phyloP scores from a whole-genome alignment of 306 rosid species.

The Gillenia trifoliata region DNA sequence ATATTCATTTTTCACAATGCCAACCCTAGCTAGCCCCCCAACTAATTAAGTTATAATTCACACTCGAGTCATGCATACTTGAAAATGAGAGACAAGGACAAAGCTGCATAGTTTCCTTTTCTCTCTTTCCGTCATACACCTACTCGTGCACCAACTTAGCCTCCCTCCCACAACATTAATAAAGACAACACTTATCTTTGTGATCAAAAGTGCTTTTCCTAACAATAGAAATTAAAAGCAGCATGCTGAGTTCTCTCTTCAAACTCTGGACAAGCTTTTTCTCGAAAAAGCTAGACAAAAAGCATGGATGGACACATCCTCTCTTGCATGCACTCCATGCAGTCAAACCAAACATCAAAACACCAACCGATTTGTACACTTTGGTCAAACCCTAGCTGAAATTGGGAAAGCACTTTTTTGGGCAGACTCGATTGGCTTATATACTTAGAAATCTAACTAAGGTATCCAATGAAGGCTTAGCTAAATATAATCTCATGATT shows the following conservation, averaged over 20 bases:
- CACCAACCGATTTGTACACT: slow-evolving; percentile 40
- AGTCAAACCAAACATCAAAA: slow-evolving; percentile 40
- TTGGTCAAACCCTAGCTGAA: slow-evolving; percentile 55
- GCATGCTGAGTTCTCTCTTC: slow-evolving; percentile 4
- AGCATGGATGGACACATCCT: slow-evolving; percentile 1
- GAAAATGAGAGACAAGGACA: slow-evolving; percentile 22
- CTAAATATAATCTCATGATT: background rate
- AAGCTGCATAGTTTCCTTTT: slow-evolving; percentile 13
- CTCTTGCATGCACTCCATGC: slow-evolving; percentile 10
- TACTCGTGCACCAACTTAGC: slow-evolving; percentile 31
- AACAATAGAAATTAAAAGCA: slow-evolving; percentile 2
- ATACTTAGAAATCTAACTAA: background rate
- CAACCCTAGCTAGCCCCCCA: slow-evolving; percentile 3
- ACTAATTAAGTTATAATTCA: slow-evolving; percentile 6
- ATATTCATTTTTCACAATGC: background rate
- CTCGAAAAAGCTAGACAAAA: background rate
- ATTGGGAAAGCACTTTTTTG: slow-evolving; percentile 34
- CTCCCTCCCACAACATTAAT: slow-evolving; percentile 14
- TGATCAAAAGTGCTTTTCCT: slow-evolving; percentile 11
- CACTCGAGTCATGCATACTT: slow-evolving; percentile 17
- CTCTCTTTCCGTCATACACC: slow-evolving; percentile 46
- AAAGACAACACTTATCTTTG: background rate
- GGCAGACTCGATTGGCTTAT: slow-evolving; percentile 4
- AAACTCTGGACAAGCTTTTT: slow-evolving; percentile 17
- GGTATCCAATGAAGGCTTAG: slow-evolving; percentile 23